These are phyloP conservation scores for Aspergillus jensenii DNA, from an alignment of 2,329 filamentous ascomycete genomes.

Conservation along the genomic window DNA sequence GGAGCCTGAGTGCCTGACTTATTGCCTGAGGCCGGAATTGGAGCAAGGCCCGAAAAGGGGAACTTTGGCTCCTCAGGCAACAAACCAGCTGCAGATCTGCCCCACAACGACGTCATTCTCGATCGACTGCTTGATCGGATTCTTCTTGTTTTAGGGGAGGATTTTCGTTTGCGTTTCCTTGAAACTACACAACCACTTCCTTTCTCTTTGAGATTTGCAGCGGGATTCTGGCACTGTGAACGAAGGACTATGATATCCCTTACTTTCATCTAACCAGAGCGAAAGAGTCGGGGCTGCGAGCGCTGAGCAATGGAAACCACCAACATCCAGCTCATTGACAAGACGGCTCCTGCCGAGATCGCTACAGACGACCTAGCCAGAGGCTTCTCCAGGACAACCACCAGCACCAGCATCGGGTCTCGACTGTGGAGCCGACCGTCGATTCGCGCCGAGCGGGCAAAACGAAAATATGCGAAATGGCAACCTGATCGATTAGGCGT, in stretches of 20 bases:
- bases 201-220: neutral
- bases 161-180: neutral
- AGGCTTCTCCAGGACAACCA: constrained; percentile 16
- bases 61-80: constrained; percentile 14
- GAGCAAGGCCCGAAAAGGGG: neutral
- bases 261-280: neutral
- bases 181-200: neutral
- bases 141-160: neutral
- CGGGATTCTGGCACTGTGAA: neutral
- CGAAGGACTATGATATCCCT: neutral
- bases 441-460: constrained; percentile 40
- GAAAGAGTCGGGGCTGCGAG: neutral
- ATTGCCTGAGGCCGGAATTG: too few relatives aligned
- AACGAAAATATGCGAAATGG: constrained; percentile 50
- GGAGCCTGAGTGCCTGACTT: neutral
- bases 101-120: constrained; percentile 23
- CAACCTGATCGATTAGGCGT: constrained; percentile 58
- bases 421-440: constrained; percentile 26
- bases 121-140: constrained; percentile 9
- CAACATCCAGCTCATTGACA: constrained; percentile 41
- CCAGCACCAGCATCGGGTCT: constrained; percentile 12
- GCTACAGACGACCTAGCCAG: constrained; percentile 16
- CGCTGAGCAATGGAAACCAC: constrained; percentile 16
- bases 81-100: constrained; percentile 6
- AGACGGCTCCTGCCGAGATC: constrained; percentile 32